Conservation (phyloP, 2,329 filamentous ascomycete genomes). For the Lachnellula cervina region DNA sequence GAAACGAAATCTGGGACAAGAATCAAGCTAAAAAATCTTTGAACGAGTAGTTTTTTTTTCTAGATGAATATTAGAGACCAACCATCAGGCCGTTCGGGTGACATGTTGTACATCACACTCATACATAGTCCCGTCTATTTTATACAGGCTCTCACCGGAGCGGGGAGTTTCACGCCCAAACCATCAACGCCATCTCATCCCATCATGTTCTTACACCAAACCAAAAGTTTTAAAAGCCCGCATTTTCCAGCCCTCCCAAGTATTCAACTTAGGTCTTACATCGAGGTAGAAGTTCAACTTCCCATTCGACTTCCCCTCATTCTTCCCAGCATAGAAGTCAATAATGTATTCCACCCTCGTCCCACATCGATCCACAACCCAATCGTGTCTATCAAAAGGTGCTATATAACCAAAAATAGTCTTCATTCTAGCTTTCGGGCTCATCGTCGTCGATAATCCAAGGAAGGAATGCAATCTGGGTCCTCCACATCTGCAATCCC, state of each 20-base stretch:
- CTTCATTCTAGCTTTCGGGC: constrained; percentile 78
- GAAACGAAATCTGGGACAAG: constrained; percentile 56
- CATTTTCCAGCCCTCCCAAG: constrained; percentile 65
- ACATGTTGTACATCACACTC: background rate
- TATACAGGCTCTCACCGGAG: constrained; percentile 7
- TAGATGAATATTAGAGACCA: background rate
- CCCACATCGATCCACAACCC: constrained; percentile 91
- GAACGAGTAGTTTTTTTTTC: too few species aligned
- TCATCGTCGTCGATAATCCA: constrained; percentile 65
- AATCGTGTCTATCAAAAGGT: constrained; percentile 95
- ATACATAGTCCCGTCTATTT: background rate
- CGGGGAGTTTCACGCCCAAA: constrained; percentile 5
- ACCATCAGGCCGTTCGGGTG: background rate
- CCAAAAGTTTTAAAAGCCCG: constrained; percentile 48
- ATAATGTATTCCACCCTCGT: constrained; percentile 89
- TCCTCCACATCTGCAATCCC: constrained; percentile 57
- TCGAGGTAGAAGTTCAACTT: constrained; percentile 61
- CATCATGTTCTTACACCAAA: constrained; percentile 36
- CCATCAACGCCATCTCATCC: background rate
- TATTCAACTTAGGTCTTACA: constrained; percentile 64
- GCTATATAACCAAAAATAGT: constrained; percentile 80
- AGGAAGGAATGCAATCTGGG: constrained; percentile 80
- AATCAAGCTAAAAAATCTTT: constrained; percentile 18
- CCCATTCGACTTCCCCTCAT: constrained; percentile 35
- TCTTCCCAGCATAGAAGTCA: constrained; percentile 84